Evolutionary conservation across 1,139 yeast genomes (phyloP).

Genomic region (Schizosaccharomyces versatilis): DNA sequence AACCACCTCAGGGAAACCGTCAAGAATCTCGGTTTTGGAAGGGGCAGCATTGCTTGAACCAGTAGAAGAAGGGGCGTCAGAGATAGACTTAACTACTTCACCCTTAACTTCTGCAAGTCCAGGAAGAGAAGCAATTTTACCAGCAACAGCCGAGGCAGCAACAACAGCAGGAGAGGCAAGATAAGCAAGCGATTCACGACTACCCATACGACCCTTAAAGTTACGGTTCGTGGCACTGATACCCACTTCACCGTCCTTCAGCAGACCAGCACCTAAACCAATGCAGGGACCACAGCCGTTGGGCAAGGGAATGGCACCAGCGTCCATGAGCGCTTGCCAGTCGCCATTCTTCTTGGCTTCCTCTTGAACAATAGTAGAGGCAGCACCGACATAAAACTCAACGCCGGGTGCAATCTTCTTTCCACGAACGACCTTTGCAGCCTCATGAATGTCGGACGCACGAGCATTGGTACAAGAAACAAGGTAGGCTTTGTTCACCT

Average conservation of each 20-base stretch:
- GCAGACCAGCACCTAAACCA: slow-evolving; percentile 82
- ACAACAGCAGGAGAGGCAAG: slow-evolving; percentile 95
- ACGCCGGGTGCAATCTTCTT: slow-evolving; percentile 70
- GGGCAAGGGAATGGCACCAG: slow-evolving; percentile 88
- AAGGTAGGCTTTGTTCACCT: slow-evolving; percentile 78
- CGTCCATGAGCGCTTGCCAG: slow-evolving; percentile 70
- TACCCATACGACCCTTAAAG: slow-evolving; percentile 98
- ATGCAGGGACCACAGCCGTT: slow-evolving; percentile 99
- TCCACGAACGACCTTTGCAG: slow-evolving; percentile 67
- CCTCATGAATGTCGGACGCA: slow-evolving; percentile 77
- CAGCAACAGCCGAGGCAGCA: slow-evolving; percentile 89
- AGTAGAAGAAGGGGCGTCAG: slow-evolving; percentile 16
- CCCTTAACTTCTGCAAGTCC: slow-evolving; percentile 3
- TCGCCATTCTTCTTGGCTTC: slow-evolving; percentile 83
- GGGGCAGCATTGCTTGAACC: slow-evolving; percentile 20
- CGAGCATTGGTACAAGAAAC: slow-evolving; percentile 97
- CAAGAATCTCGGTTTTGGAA: slow-evolving; percentile 40
- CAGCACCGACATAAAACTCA: slow-evolving; percentile 92
- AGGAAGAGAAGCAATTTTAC: slow-evolving; percentile 43
- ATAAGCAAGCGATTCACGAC: slow-evolving; percentile 84
- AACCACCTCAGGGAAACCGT: slow-evolving; percentile 74
- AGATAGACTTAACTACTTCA: slow-evolving; percentile 6
- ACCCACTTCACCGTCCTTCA: slow-evolving; percentile 91
- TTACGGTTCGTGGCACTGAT: slow-evolving; percentile 95
- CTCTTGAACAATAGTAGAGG: slow-evolving; percentile 74